Conservation (phyloP, 148 eudicot genomes). For the Rhododendron vialii region DNA sequence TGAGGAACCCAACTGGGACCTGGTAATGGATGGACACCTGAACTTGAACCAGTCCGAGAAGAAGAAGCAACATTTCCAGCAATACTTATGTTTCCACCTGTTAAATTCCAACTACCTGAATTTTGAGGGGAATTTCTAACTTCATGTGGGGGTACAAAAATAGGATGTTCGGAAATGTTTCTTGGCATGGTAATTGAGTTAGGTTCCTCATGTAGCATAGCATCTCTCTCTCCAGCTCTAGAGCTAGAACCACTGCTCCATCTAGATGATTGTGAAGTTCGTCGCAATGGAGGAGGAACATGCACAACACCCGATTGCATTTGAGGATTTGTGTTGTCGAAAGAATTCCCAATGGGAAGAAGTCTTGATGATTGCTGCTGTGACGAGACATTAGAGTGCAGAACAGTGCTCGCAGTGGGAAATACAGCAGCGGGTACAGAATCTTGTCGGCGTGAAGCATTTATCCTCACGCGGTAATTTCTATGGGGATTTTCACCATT, state of each 20-base stretch:
- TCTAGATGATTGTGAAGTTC: constrained; percentile 48
- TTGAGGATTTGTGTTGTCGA: constrained; percentile 31
- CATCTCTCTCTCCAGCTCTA: constrained; percentile 38
- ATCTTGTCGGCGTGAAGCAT: constrained; percentile 45
- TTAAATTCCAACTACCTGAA: constrained; percentile 45
- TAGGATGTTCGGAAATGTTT: constrained; percentile 56
- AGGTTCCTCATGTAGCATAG: constrained; percentile 32
- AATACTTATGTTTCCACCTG: constrained; percentile 27
- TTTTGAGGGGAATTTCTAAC: constrained; percentile 37
- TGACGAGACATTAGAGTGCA: constrained; percentile 24
- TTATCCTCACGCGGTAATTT: constrained; percentile 53
- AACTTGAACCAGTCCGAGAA: constrained; percentile 44
- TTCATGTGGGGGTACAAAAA: constrained; percentile 54
- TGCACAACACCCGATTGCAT: constrained; percentile 30
- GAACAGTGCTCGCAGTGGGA: constrained; percentile 19
- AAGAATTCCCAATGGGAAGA: constrained; percentile 39
- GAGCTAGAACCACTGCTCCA: constrained; percentile 52
- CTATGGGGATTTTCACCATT: constrained; percentile 46
- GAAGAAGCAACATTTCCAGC: constrained; percentile 44
- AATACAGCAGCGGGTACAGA: constrained; percentile 27
- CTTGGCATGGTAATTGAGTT: constrained; percentile 42
- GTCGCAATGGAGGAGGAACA: constrained; percentile 35
- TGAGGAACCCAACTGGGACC: constrained; percentile 49
- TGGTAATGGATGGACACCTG: constrained; percentile 31
- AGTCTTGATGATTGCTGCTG: constrained; percentile 45